These are phyloP conservation scores for Talaromyces sp. DNA, from an alignment of 2,329 filamentous ascomycete genomes.

Conservation along the genomic window DNA sequence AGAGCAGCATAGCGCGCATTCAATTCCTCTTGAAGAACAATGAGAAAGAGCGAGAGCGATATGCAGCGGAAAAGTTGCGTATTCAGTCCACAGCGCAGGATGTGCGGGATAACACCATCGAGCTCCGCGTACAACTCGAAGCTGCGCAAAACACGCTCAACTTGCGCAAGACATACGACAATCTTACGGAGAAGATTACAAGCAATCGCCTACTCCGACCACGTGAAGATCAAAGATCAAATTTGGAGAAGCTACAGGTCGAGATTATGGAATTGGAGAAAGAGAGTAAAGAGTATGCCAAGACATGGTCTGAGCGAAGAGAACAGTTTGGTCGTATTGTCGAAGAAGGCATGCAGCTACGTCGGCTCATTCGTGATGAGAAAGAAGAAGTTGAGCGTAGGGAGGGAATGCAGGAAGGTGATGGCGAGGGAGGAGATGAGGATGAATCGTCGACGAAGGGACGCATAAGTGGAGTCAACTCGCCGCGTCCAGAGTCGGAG, in stretches of 20 bases:
- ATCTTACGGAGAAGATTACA: slow-evolving; percentile 80
- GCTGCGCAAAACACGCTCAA: slow-evolving; percentile 70
- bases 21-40: slow-evolving; percentile 85
- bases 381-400: slow-evolving; percentile 89
- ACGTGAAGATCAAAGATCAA: slow-evolving; percentile 75
- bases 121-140: slow-evolving; percentile 70
- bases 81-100: slow-evolving; percentile 74
- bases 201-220: slow-evolving; percentile 73
- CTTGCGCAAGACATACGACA: slow-evolving; percentile 80
- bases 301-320: slow-evolving; percentile 77
- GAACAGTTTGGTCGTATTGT: slow-evolving; percentile 87
- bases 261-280: slow-evolving; percentile 84
- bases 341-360: slow-evolving; percentile 81
- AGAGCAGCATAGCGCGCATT: slow-evolving; percentile 79
- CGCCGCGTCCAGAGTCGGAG: slow-evolving; percentile 48
- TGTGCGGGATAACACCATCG: slow-evolving; percentile 70
- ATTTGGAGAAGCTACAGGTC: slow-evolving; percentile 75
- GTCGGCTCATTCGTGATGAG: slow-evolving; percentile 84
- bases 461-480: slow-evolving; percentile 46
- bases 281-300: slow-evolving; percentile 76
- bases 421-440: slow-evolving; percentile 56
- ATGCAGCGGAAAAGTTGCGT: slow-evolving; percentile 71
- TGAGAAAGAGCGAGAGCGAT: slow-evolving; percentile 74
- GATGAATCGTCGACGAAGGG: slow-evolving; percentile 39
- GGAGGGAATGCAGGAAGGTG: slow-evolving; percentile 69